These are phyloP conservation scores for Boletus edulis DNA, from an alignment of 768 basidiomycete species.

Conservation along the genomic window DNA sequence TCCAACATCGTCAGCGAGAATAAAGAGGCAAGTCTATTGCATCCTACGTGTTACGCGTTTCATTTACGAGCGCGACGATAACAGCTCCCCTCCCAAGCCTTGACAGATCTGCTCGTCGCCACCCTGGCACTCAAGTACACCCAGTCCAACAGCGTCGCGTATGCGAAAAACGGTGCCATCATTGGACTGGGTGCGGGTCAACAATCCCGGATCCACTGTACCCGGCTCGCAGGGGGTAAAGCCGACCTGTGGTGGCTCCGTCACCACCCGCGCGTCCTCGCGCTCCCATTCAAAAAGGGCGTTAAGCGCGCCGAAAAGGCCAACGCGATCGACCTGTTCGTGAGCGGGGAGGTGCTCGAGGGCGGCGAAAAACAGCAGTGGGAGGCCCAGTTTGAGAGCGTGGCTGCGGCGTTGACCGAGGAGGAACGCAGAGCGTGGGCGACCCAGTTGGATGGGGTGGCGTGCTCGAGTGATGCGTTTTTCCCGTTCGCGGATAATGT, in stretches of 20 bases:
- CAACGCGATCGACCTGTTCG: conserved; percentile 96
- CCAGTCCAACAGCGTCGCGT: conserved; percentile 98
- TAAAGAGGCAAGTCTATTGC: conserved; percentile 59
- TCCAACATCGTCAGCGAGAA: conserved; percentile 86
- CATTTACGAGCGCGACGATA: not conserved
- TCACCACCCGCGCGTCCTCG: conserved; percentile 91
- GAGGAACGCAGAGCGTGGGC: conserved; percentile 78
- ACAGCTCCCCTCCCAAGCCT: conserved; percentile 71
- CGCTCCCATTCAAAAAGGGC: conserved; percentile 94
- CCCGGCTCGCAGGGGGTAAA: conserved; percentile 93
- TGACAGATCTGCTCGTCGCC: conserved; percentile 93
- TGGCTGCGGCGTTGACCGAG: conserved; percentile 61
- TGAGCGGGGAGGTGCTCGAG: conserved; percentile 84
- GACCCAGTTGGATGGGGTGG: conserved; percentile 73
- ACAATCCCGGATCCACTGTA: conserved; percentile 99
- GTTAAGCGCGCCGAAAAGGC: conserved; percentile 98
- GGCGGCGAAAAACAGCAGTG: conserved; percentile 89
- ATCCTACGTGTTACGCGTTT: not conserved
- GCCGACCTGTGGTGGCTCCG: conserved; percentile 99
- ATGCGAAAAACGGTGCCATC: conserved; percentile 88
- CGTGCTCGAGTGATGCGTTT: conserved; percentile 96
- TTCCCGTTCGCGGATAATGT: conserved; percentile 99
- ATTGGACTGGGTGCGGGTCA: conserved; percentile 97
- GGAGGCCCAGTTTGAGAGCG: conserved; percentile 80
- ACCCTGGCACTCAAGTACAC: conserved; percentile 98